phyloP scores from a whole-genome alignment of 23 red algal species.

The Porphyridium purpureum region DNA sequence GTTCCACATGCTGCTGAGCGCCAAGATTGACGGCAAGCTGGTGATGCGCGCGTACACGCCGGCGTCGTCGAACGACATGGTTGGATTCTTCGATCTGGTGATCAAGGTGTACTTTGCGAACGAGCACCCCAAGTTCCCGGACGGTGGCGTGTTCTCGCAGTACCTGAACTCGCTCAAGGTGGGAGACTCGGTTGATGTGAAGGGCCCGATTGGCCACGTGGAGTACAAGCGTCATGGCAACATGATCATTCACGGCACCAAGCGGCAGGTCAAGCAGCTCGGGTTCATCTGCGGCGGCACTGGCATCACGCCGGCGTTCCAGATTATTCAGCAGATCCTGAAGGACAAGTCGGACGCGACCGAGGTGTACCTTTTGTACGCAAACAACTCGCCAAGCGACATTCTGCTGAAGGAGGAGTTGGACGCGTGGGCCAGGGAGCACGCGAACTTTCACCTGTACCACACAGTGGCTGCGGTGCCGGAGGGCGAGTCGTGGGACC shows the following conservation, averaged over 20 bases:
- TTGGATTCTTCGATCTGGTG: conserved; percentile 60
- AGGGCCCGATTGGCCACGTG: conserved; percentile 88
- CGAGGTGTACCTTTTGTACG: conserved; percentile 81
- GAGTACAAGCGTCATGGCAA: conserved; percentile 50
- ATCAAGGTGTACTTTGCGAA: conserved; percentile 89
- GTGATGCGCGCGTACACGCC: conserved; percentile 96
- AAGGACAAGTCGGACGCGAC: conserved; percentile 38
- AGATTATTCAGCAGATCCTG: conserved; percentile 83
- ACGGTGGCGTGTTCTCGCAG: conserved; percentile 79
- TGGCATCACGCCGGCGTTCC: conserved; percentile 80
- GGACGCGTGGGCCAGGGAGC: conserved; percentile 48
- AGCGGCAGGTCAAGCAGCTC: conserved; percentile 14
- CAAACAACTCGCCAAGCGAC: conserved; percentile 52
- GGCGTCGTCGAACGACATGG: conserved; percentile 37
- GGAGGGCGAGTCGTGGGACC: conserved; percentile 16
- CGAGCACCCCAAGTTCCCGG: conserved; percentile 67
- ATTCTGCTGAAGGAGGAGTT: conserved; percentile 79
- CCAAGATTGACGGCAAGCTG: conserved; percentile 46
- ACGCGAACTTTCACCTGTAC: conserved; percentile 43
- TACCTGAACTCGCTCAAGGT: conserved; percentile 69
- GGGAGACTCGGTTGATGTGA: conserved; percentile 80
- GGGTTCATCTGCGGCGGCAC: conserved; percentile 83
- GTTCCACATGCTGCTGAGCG: conserved; percentile 71
- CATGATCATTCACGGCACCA: conserved; percentile 28
- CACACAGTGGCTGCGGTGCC: conserved; percentile 37